Base-by-base conservation (phyloP, 2,329 filamentous ascomycete species). In the Cryphonectria carpinicola region DNA sequence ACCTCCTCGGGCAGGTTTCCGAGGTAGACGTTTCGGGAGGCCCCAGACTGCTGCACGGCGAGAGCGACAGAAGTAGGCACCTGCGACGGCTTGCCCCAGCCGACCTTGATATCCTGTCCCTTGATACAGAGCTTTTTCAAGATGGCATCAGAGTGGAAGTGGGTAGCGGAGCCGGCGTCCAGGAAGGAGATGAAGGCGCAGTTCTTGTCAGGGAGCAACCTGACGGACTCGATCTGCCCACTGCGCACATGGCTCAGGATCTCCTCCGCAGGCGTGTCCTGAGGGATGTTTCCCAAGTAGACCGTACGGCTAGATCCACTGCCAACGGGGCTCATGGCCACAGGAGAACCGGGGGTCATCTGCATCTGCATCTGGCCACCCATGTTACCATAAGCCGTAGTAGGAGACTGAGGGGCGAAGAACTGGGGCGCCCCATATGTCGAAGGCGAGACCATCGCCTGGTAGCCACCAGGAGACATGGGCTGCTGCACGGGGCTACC, bases 141-240 rank as follows among this genome's bases (percentile, higher is more conserved):
- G 83, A 99, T 99, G 76, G 96, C 96, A 86, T 99, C 96, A 28
- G 96, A 99, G 86, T 99, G 96, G 84, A 99, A 99, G 81, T 99
- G 96, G 32, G 95, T 98, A 70, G 96, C 96, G 41, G 96, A 98
- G 84, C 95, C 97, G 77, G 95, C 94, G 79, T 99, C 96, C 75
- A 99, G 87, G 85, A 99, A 99, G 10, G 96, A 99, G 80, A 99
- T 98, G 86, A 99, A 99, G 71, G 96, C 96, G 79, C 96, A 99
- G 87, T 98, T 99, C 93, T 98, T 99, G 84, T 99, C 96, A 35
- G 95, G 94, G 69, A 99, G 87, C 74, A 99, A 88, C 76, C 96
- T 92, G 67, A 99, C 96, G n/a, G 96, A 98, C 85, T 99, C 96
- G 77, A 99, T 98, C 80, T 98, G 96, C 35, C 96, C 96, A 81